These are phyloP conservation scores for Eudorina sp. DNA, from an alignment of 139 green algal species.

Conservation along the genomic window DNA sequence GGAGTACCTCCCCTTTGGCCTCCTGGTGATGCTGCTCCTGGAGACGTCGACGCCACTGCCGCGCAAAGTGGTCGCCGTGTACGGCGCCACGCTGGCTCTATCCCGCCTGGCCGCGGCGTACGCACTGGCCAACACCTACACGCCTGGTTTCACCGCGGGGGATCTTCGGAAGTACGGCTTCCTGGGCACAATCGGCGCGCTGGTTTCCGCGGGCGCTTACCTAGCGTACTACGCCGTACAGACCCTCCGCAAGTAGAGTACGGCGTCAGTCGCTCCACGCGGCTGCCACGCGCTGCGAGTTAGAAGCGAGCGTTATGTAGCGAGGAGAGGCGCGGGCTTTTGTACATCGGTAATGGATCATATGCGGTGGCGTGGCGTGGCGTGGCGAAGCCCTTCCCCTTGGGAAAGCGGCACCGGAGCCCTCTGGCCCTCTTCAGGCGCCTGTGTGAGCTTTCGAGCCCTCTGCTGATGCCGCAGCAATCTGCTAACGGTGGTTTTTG, in stretches of 20 bases:
- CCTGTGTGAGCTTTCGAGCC: no score
- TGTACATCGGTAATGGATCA: no score
- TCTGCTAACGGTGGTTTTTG: no score
- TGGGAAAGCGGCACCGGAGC: no score
- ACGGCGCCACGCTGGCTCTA: neutral
- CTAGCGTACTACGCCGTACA: neutral
- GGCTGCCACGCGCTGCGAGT: no score
- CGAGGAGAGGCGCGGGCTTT: no score
- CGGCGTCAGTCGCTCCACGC: no score
- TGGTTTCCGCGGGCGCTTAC: conserved; percentile 17
- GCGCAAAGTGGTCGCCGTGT: neutral
- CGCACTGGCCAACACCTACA: conserved; percentile 5
- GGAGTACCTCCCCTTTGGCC: conserved; percentile 25
- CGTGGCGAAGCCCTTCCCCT: no score
- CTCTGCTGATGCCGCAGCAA: no score
- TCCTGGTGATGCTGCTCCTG: conserved; percentile 28
- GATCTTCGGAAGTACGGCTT: conserved; percentile 21
- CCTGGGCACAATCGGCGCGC: neutral
- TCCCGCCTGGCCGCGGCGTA: conserved; percentile 19
- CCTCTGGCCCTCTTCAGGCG: no score
- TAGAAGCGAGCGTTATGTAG: no score
- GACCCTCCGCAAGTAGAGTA: conserved; percentile 33
- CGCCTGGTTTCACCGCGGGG: neutral
- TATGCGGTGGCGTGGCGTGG: no score
- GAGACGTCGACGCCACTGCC: neutral